Base-by-base conservation (phyloP, 2,329 filamentous ascomycete species). In the Aureobasidium sp. region DNA sequence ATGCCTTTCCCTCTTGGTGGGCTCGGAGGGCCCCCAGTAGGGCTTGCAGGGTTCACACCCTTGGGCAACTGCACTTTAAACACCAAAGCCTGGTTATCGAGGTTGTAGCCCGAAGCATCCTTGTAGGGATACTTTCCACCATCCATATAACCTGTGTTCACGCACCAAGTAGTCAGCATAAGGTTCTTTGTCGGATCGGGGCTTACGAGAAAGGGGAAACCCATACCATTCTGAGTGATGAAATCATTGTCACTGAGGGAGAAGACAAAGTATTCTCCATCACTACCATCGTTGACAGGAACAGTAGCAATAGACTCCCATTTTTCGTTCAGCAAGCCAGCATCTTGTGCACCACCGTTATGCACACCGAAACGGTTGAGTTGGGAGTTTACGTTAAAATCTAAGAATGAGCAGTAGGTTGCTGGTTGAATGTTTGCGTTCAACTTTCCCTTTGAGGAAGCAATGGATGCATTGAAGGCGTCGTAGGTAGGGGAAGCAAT, bases 231-330 rank as follows among this genome's bases (percentile, higher is more conserved):
- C 75, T 93, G 90, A 0, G 91, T 93, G 65, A 93, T 89, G 71
- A 93, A 93, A 75, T 94, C 91, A 73, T 94, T 92, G 71, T 93
- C 91, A 65, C 87, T 91, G 56, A 92, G 78, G 16, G 85, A 87
- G 68, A 94, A 87, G 40, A 94, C 74, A 72, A 89, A 93, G 76
- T 88, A 93, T 77, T 92, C 87, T 31, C 87, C 85, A 65, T 87
- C 82, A 27, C 76, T 74, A 2, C 68, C 64, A n/a, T 74, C 72
- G 4, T 77, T 82, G 9, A 88, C 85, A 1, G 90, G 89, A 3
- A 89, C 83, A 29, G 93, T 74, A 3, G 88, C 87, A 55, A 94
- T 77, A 25, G 86, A 88, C 80, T 94, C 91, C 91, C 91, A 94
- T 74, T 94, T 94, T 81, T 94, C 91, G 71, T 93, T 93, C 74